Conservation (phyloP, 257 asterid genomes). For the Solanum gandarillasii region DNA sequence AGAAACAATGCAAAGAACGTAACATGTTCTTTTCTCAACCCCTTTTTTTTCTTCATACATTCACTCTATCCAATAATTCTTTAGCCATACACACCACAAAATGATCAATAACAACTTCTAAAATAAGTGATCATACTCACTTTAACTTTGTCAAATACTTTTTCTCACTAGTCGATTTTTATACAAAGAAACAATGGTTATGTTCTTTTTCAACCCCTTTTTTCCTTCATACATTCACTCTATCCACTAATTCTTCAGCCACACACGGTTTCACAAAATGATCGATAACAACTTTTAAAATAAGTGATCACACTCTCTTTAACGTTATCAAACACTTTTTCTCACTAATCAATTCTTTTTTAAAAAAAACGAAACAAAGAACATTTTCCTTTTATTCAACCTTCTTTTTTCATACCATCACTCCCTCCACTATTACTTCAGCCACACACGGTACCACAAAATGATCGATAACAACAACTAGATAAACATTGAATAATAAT, state of each 20-base stretch:
- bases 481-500: neutral
- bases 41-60: neutral
- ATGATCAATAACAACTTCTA: neutral
- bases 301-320: neutral
- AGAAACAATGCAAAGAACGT: neutral
- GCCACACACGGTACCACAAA: neutral
- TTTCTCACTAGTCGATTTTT: neutral
- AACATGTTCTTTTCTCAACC: neutral
- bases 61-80: too few species aligned
- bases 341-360: neutral
- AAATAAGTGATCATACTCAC: neutral
- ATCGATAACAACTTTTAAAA: neutral
- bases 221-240: neutral
- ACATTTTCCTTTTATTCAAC: neutral
- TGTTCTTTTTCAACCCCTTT: neutral
- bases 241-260: neutral
- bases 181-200: neutral
- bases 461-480: neutral
- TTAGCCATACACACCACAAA: neutral
- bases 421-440: neutral
- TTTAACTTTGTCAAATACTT: neutral
- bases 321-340: neutral
- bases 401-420: neutral
- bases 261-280: neutral
- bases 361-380: neutral